These are phyloP conservation scores for Fusarium tuaranense DNA, from an alignment of 2,329 filamentous ascomycete species.

Conservation along the genomic window DNA sequence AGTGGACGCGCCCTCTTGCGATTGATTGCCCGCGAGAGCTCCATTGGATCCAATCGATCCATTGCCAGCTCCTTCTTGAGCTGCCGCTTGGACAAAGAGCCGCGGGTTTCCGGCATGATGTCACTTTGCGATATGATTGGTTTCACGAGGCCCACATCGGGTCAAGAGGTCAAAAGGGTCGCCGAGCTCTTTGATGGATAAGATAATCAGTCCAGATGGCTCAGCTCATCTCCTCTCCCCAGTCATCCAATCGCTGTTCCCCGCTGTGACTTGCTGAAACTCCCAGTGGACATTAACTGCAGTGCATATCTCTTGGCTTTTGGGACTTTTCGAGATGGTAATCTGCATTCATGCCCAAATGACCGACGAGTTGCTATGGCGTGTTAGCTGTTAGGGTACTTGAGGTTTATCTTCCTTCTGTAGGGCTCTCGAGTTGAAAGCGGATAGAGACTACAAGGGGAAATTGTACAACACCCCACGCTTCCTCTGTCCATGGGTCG, in stretches of 20 bases:
- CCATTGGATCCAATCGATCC: background rate
- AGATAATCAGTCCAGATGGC: conserved; percentile 29
- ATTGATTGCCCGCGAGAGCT: conserved; percentile 1
- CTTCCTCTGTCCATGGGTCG: conserved; percentile 11
- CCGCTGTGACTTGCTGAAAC: conserved; percentile 11
- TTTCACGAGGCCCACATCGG: background rate
- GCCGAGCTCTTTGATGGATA: conserved; percentile 31
- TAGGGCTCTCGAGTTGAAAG: conserved; percentile 20
- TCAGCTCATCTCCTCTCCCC: background rate
- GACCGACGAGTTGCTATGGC: conserved; percentile 9
- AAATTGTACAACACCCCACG: conserved; percentile 5
- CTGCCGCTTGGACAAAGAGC: conserved; percentile 26
- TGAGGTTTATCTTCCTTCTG: background rate
- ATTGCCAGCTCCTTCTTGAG: background rate
- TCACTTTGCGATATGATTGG: conserved; percentile 36
- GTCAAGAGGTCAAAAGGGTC: conserved; percentile 25
- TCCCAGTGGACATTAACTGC: background rate
- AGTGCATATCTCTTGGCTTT: conserved; percentile 2
- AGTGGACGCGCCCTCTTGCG: conserved; percentile 6
- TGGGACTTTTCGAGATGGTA: conserved; percentile 9
- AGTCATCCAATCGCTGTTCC: conserved; percentile 28
- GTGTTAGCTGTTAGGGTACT: background rate
- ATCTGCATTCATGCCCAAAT: conserved; percentile 6
- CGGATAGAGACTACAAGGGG: conserved; percentile 16
- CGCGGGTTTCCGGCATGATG: conserved; percentile 43